These are phyloP conservation scores for Tirmania nivea DNA, from an alignment of 495 filamentous ascomycete genomes.

Conservation along the genomic window DNA sequence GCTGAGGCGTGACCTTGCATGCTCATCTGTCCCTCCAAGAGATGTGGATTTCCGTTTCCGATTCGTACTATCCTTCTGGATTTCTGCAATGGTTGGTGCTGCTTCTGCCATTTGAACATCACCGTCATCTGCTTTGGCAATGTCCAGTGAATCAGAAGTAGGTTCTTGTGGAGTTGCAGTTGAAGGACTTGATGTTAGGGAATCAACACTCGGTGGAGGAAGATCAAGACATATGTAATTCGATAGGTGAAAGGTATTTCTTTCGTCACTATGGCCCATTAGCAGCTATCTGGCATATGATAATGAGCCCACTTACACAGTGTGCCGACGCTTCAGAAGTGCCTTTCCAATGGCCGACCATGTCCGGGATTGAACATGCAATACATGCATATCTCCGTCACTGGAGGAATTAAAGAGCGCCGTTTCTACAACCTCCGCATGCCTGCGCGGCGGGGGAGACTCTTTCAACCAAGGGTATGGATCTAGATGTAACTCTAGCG, in stretches of 20 bases:
- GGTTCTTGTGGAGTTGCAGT: not conserved
- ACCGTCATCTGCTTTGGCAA: not conserved
- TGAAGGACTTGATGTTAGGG: not conserved
- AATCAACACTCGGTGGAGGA: not conserved
- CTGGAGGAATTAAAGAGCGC: not conserved
- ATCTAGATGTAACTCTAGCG: constrained; percentile 46
- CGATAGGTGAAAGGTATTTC: too few relatives aligned
- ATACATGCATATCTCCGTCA: constrained; percentile 13
- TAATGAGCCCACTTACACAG: not conserved
- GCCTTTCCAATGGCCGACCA: constrained; percentile 36
- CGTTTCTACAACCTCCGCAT: constrained; percentile 15
- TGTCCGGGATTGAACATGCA: constrained; percentile 15
- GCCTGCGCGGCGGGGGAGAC: constrained; percentile 28
- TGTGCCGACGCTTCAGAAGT: constrained; percentile 26
- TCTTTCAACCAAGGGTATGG: constrained; percentile 40
- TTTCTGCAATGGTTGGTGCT: not conserved
- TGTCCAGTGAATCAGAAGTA: not conserved
- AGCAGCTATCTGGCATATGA: too few relatives aligned
- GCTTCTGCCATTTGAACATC: not conserved
- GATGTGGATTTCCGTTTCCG: constrained; percentile 18
- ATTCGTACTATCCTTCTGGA: constrained; percentile 3
- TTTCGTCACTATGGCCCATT: too few relatives aligned
- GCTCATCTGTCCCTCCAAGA: constrained; percentile 12
- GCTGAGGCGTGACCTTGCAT: constrained; percentile 15
- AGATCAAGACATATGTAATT: not conserved